Conservation (phyloP, 2,329 filamentous ascomycete genomes). For the Botrytis galanthina region DNA sequence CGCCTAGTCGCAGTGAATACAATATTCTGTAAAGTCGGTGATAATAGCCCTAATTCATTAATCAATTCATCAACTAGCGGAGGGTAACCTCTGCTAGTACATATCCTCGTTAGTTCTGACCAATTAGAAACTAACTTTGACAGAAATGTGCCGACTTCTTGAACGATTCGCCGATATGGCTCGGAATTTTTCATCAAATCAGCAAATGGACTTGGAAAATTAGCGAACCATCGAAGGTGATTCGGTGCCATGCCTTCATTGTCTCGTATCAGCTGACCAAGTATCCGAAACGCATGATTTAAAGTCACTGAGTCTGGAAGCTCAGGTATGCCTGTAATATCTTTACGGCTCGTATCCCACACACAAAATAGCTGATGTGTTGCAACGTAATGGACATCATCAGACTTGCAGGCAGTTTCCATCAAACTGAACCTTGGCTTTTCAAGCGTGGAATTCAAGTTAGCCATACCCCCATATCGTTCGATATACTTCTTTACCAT, state of each 20-base stretch:
- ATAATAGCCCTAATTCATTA: slow-evolving; percentile 48
- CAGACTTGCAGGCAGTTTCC: slow-evolving; percentile 50
- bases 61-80: slow-evolving; percentile 57
- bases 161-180: slow-evolving; percentile 37
- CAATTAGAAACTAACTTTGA: slow-evolving; percentile 45
- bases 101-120: slow-evolving; percentile 40
- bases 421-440: slow-evolving; percentile 54
- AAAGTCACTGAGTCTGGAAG: slow-evolving; percentile 33
- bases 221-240: slow-evolving; percentile 46
- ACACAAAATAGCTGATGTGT: slow-evolving; percentile 65
- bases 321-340: slow-evolving; percentile 39
- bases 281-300: slow-evolving; percentile 37
- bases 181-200: slow-evolving; percentile 36
- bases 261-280: slow-evolving; percentile 46
- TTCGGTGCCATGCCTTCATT: slow-evolving; percentile 44
- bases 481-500: slow-evolving; percentile 34
- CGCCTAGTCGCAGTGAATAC: slow-evolving; percentile 53
- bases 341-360: slow-evolving; percentile 42
- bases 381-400: slow-evolving; percentile 63
- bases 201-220: slow-evolving; percentile 46
- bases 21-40: slow-evolving; percentile 51
- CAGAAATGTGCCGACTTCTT: slow-evolving; percentile 47
- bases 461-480: slow-evolving; percentile 28
- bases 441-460: slow-evolving; percentile 41
- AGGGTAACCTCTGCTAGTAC: slow-evolving; percentile 46